A percentile compares a stretch with the other conserved stretches of the same genome.
phyloP scores from a whole-genome alignment of 2,329 filamentous ascomycete genomes.

The Zelopaecilomyces penicillatus region DNA sequence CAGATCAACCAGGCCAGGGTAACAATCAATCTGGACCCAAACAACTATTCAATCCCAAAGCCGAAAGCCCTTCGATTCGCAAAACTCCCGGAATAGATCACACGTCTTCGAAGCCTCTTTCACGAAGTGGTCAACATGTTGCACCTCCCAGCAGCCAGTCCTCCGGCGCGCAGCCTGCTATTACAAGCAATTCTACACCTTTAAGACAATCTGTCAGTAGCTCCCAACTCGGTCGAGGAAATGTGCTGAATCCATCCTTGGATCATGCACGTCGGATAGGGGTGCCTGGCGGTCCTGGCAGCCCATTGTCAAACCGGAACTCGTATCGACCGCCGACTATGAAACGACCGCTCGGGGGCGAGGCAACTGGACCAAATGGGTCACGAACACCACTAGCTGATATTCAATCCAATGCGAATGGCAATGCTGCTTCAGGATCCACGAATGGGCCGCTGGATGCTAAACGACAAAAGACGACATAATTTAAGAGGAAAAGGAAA shows the following conservation, averaged over 20 bases:
- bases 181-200: slow-evolving; percentile 20
- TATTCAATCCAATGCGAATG: slow-evolving; percentile 36
- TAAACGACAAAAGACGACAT: slow-evolving; percentile 44
- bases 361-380: slow-evolving; percentile 13
- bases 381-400: slow-evolving; percentile 41
- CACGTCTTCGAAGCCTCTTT: slow-evolving; percentile 64
- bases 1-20: slow-evolving; percentile 39
- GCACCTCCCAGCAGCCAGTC: slow-evolving; percentile 28
- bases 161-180: slow-evolving; percentile 12
- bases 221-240: slow-evolving; percentile 26
- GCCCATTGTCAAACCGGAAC: slow-evolving; percentile 49
- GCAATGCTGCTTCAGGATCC: slow-evolving; percentile 12
- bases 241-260: slow-evolving; percentile 44
- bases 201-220: slow-evolving; percentile 20
- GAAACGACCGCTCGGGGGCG: slow-evolving; percentile 38
- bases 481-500: slow-evolving; percentile 5
- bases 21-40: slow-evolving; percentile 28
- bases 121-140: slow-evolving; percentile 46
- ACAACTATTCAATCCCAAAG: slow-evolving; percentile 62
- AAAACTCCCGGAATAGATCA: slow-evolving; percentile 87
- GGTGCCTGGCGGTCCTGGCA: slow-evolving; percentile 44
- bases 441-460: slow-evolving; percentile 29
- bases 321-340: slow-evolving; percentile 53
- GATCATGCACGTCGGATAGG: slow-evolving; percentile 51
- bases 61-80: slow-evolving; percentile 75